Conservation (phyloP, 768 basidiomycete genomes). For the Symmetrospora coprosmae region DNA sequence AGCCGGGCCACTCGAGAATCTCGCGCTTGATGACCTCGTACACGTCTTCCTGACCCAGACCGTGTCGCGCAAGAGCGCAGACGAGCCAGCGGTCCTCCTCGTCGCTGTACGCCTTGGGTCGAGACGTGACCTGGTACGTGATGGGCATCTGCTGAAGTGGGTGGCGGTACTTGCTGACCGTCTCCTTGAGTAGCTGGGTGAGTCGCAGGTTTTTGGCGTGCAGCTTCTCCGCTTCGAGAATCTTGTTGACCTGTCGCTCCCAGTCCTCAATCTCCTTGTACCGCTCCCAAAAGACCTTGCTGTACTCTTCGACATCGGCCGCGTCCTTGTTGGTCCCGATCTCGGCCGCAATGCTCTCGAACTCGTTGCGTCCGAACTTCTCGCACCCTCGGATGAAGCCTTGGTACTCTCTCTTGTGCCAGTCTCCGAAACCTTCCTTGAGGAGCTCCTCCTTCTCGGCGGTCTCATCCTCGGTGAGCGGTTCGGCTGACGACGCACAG, state of each 20-base stretch:
- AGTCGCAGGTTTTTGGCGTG: slow-evolving; percentile 63
- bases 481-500: slow-evolving; percentile 50
- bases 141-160: slow-evolving; percentile 97
- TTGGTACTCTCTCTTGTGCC: slow-evolving; percentile 88
- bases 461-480: slow-evolving; percentile 74
- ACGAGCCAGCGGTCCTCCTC: slow-evolving; percentile 94
- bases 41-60: slow-evolving; percentile 64
- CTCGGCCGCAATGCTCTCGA: slow-evolving; percentile 52
- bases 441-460: slow-evolving; percentile 64
- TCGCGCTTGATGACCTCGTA: slow-evolving; percentile 93
- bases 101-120: slow-evolving; percentile 70
- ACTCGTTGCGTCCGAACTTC: slow-evolving; percentile 47
- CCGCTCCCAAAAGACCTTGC: slow-evolving; percentile 71
- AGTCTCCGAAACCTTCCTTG: slow-evolving; percentile 67
- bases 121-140: slow-evolving; percentile 50
- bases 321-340: slow-evolving; percentile 62
- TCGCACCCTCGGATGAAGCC: slow-evolving; percentile 70
- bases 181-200: slow-evolving; percentile 60
- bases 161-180: slow-evolving; percentile 66
- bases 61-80: slow-evolving; percentile 75
- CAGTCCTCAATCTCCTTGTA: slow-evolving; percentile 73
- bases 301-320: slow-evolving; percentile 64
- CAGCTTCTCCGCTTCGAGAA: slow-evolving; percentile 75
- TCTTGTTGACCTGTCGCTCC: slow-evolving; percentile 65
- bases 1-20: slow-evolving; percentile 89